Evolutionary conservation across 2,329 filamentous ascomycete species (phyloP), one percentile per base, ranked within the genome.

Genomic region (Claviceps lovelessii): DNA sequence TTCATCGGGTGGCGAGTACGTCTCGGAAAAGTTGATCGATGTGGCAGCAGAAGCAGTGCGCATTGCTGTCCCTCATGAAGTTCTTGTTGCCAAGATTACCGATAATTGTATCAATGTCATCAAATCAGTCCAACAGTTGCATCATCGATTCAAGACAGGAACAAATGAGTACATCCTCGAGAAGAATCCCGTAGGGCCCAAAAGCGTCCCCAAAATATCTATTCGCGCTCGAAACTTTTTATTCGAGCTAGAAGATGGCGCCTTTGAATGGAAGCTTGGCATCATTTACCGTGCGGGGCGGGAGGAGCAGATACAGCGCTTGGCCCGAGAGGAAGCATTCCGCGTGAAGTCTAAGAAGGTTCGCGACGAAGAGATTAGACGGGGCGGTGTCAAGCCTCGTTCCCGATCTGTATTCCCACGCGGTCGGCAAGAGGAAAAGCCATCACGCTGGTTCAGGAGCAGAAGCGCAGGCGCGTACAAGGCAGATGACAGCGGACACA

Each of bases 181-280:
- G 17, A 96, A 95, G 69, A 78, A 79, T 10, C 89, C 93, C 0
- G 89, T 95, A 68, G 84, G 79, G 0, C 89, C 94, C 0, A 97
- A 94, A 67, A 75, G 81, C 49, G 83, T 98, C 0, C 93, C 93
- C 1, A 91, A 88, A 64, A 75, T 98, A 28, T 91, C 90, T 0
- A 61, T 98, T 10, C 82, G 90, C 52, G 86, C 85, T 54, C 86
- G 87, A 62, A 87, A 86, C 5, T 76, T 98, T 29, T 72, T 95
- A 2, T 91, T 98, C 56, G 91, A 97, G 64, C 76, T 98, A 41
- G 93, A 98, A 70, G 93, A 98, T 66, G 91, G 93, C 51, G 85
- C 88, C 0, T 98, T 98, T 63, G 93, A 98, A 67, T 98, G 90
- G 88, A 97, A 96, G 66, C 75, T 98, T 10, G 89, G 90, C 17